These are phyloP conservation scores for Euphorbia neoarborescens DNA, from an alignment of 441 rosid species.

Conservation along the genomic window DNA sequence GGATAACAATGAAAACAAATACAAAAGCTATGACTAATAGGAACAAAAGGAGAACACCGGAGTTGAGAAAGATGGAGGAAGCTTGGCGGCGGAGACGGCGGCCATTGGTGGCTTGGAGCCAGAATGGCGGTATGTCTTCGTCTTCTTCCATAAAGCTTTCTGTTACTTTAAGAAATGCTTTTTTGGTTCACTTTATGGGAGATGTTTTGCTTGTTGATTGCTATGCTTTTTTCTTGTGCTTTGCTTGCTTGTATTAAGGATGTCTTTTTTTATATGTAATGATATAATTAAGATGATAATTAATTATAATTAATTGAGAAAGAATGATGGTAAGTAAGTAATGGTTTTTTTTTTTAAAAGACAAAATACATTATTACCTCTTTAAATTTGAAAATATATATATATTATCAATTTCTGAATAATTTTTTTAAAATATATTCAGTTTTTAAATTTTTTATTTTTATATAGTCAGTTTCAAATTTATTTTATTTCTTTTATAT, in stretches of 20 bases:
- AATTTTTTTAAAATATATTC: too few relatives aligned
- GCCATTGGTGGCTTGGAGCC: conserved; percentile 41
- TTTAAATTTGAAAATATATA: too few relatives aligned
- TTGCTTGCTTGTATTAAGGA: conserved; percentile 5
- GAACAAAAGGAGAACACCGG: conserved; percentile 36
- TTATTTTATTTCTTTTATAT: too few relatives aligned
- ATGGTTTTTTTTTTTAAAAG: too few relatives aligned
- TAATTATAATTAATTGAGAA: too few relatives aligned
- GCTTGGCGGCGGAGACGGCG: conserved; percentile 28
- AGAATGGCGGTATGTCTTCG: conserved; percentile 53
- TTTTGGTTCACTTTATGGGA: neutral
- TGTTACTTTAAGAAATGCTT: conserved; percentile 8
- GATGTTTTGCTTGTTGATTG: conserved; percentile 1
- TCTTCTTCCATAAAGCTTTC: conserved; percentile 42
- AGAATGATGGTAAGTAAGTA: too few relatives aligned
- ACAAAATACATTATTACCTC: too few relatives aligned
- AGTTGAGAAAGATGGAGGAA: conserved; percentile 36
- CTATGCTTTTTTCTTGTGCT: neutral
- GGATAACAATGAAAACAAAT: conserved; percentile 41
- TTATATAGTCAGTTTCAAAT: too few relatives aligned
- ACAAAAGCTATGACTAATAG: conserved; percentile 29
- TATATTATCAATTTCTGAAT: too few relatives aligned
- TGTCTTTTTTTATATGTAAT: neutral
- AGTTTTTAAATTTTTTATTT: too few relatives aligned
- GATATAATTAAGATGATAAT: neutral